Conservation (phyloP, 371 early-diverging fungal genomes). For the Dinochytrium kinnereticum region DNA sequence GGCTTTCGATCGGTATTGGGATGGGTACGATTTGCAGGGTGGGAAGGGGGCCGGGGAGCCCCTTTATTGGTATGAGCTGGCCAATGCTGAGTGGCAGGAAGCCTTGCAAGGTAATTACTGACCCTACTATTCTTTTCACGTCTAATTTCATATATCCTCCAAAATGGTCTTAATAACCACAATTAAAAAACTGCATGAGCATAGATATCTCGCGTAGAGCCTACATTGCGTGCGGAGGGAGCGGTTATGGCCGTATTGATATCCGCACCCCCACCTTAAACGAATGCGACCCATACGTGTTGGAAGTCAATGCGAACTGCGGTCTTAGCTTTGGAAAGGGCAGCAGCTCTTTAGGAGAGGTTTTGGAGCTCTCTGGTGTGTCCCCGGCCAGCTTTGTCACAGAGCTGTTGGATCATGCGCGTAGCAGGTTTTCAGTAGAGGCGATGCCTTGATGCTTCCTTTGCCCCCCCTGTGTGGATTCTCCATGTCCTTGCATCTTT, state of each 20-base stretch:
- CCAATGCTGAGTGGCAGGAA: constrained; percentile 48
- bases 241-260: constrained; percentile 52
- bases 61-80: constrained; percentile 50
- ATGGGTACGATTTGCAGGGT: constrained; percentile 54
- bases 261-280: constrained; percentile 44
- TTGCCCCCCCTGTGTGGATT: too few species aligned
- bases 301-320: constrained; percentile 63
- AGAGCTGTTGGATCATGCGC: constrained; percentile 45
- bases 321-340: constrained; percentile 52
- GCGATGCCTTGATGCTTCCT: too few species aligned
- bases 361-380: constrained; percentile 43
- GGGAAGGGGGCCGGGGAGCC: constrained; percentile 28
- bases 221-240: constrained; percentile 43
- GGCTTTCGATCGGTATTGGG: constrained; percentile 61
- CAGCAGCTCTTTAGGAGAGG: constrained; percentile 48
- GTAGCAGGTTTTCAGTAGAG: too few species aligned
- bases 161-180: background rate
- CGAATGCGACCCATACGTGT: constrained; percentile 42
- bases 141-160: background rate
- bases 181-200: too few species aligned
- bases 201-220: constrained; percentile 31
- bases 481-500: too few species aligned
- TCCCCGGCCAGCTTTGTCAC: constrained; percentile 39
- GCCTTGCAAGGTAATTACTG: constrained; percentile 36
- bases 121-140: constrained; percentile 38